These are phyloP conservation scores for Micromonas pusilla DNA, from an alignment of 139 green algal species.

Conservation along the genomic window DNA sequence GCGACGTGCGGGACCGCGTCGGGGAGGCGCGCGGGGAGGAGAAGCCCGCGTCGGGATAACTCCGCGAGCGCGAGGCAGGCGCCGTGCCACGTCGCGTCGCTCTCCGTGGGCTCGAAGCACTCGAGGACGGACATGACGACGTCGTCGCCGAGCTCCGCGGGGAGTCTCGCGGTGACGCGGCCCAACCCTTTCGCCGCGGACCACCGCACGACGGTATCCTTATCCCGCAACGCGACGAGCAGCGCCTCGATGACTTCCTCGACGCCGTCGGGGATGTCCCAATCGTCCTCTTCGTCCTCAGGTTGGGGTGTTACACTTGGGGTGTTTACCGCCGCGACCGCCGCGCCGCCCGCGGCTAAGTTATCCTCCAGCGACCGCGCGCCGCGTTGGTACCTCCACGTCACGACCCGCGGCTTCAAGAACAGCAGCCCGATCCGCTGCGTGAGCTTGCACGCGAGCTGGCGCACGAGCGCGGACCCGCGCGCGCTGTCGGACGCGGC, in stretches of 20 bases:
- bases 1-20: constrained; percentile 31
- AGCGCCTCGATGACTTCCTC: constrained; percentile 57
- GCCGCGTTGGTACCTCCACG: constrained; percentile 66
- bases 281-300: constrained; percentile 46
- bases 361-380: constrained; percentile 36
- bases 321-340: constrained; percentile 12
- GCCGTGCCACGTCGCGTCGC: constrained; percentile 86
- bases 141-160: constrained; percentile 72
- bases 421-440: constrained; percentile 68
- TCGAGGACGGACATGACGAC: constrained; percentile 66
- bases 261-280: constrained; percentile 58
- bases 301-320: background rate
- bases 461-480: constrained; percentile 34
- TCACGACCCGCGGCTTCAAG: constrained; percentile 58
- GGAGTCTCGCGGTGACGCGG: constrained; percentile 70
- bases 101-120: constrained; percentile 53
- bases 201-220: constrained; percentile 92
- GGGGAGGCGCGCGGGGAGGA: constrained; percentile 65
- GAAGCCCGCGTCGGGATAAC: constrained; percentile 78
- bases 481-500: background rate
- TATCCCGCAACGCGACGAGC: constrained; percentile 65
- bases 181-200: constrained; percentile 86
- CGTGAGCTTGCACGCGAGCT: constrained; percentile 77
- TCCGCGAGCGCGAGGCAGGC: constrained; percentile 91
- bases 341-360: too few species aligned